These are phyloP conservation scores for Pichia thaimueangensis DNA, from an alignment of 805 yeast genomes.

Conservation along the genomic window DNA sequence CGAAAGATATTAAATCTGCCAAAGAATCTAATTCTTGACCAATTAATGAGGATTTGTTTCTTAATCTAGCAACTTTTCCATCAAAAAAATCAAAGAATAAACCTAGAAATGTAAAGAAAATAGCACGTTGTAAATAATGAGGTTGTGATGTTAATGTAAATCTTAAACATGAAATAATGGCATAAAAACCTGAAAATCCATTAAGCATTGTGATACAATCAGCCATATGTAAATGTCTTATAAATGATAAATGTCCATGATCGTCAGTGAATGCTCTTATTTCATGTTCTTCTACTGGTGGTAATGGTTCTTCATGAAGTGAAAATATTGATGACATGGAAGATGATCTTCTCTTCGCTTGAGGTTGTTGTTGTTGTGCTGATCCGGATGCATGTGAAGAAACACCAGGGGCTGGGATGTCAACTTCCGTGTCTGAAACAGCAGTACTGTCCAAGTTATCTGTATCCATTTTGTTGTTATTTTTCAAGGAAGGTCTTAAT, in stretches of 20 bases:
- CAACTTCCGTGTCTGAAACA: slow-evolving; percentile 23
- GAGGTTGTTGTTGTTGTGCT: neutral
- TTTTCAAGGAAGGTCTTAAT: neutral
- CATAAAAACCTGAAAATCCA: slow-evolving; percentile 90
- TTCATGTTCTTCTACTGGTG: slow-evolving; percentile 73
- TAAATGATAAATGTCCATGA: slow-evolving; percentile 76
- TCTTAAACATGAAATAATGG: slow-evolving; percentile 79
- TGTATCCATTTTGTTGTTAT: neutral
- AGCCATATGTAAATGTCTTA: slow-evolving; percentile 87
- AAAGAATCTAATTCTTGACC: slow-evolving; percentile 97
- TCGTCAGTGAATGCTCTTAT: slow-evolving; percentile 77
- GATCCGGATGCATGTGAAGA: neutral
- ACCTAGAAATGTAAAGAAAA: slow-evolving; percentile 81
- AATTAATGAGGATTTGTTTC: slow-evolving; percentile 86
- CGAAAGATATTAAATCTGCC: slow-evolving; percentile 91
- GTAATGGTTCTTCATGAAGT: slow-evolving; percentile 53
- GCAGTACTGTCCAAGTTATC: slow-evolving; percentile 12
- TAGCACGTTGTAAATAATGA: slow-evolving; percentile 79
- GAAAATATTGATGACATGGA: slow-evolving; percentile 39
- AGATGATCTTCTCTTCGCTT: slow-evolving; percentile 26
- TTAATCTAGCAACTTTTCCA: slow-evolving; percentile 92
- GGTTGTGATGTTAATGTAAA: slow-evolving; percentile 64
- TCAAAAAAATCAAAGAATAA: slow-evolving; percentile 94
- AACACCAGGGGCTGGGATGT: slow-evolving; percentile 10
- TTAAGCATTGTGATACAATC: slow-evolving; percentile 92